Conservation (phyloP, 495 filamentous ascomycete genomes). For the Pseudevernia furfuracea region DNA sequence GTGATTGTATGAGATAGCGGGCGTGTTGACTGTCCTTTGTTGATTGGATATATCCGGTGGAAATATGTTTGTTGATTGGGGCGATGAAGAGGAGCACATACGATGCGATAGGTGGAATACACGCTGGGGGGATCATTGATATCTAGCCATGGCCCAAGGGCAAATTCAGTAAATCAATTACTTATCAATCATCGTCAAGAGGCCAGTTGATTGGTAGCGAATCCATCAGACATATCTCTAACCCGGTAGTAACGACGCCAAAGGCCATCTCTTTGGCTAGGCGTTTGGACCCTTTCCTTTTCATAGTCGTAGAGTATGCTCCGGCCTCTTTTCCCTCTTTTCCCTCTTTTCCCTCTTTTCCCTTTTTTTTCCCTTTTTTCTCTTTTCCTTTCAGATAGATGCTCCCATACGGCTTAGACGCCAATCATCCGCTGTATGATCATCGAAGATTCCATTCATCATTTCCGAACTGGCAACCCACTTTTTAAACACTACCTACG, state of each 20-base stretch:
- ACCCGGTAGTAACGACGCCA: background rate
- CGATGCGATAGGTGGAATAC: constrained; percentile 3
- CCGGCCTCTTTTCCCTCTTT: no score
- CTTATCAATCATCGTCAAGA: background rate
- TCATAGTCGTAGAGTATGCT: no score
- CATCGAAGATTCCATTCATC: no score
- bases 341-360: no score
- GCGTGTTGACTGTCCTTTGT: background rate
- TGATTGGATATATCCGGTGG: background rate
- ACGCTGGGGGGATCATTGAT: background rate
- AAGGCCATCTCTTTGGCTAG: no score
- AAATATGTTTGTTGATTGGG: background rate
- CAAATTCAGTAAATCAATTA: background rate
- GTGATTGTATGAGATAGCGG: background rate
- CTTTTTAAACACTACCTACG: no score
- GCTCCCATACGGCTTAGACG: background rate
- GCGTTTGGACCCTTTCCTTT: no score
- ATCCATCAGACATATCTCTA: background rate
- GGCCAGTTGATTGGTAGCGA: background rate
- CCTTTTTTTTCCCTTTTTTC: no score
- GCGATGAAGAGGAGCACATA: background rate
- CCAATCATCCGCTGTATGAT: background rate
- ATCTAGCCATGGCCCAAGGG: background rate
- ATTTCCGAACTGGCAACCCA: no score
- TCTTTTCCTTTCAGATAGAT: no score